Evolutionary conservation across 2,329 filamentous ascomycete species (phyloP).

Genomic region (Aspergillus brasiliensis): DNA sequence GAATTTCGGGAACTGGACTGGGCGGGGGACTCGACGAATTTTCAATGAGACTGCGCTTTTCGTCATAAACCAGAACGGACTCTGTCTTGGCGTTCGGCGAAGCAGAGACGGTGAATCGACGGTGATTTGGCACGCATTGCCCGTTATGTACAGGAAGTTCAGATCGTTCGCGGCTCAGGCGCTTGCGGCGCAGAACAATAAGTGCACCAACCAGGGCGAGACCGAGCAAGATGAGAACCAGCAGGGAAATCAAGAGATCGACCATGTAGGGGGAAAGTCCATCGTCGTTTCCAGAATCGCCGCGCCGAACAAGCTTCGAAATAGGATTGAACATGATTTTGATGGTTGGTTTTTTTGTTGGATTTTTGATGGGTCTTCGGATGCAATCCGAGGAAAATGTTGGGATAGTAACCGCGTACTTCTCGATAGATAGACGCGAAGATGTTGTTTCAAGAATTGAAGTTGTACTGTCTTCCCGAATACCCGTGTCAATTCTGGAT

Average conservation of each 20-base stretch:
- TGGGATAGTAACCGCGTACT: slow-evolving; percentile 6
- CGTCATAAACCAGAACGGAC: slow-evolving; percentile 73
- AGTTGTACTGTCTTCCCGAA: slow-evolving; percentile 7
- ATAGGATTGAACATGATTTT: slow-evolving; percentile 39
- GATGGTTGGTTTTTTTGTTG: slow-evolving; percentile 7
- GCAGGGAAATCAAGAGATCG: slow-evolving; percentile 75
- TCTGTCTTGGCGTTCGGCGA: slow-evolving; percentile 62
- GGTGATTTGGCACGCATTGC: slow-evolving; percentile 49
- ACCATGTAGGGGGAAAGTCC: slow-evolving; percentile 65
- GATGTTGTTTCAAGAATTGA: slow-evolving; percentile 17
- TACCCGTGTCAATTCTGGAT: neutral
- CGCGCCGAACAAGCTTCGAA: slow-evolving; percentile 54
- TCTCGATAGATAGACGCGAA: slow-evolving; percentile 8
- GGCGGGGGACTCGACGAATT: slow-evolving; percentile 74
- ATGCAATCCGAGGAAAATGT: neutral
- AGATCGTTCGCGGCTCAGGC: slow-evolving; percentile 53
- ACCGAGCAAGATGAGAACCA: slow-evolving; percentile 74
- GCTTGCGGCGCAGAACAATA: slow-evolving; percentile 71
- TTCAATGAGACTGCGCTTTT: slow-evolving; percentile 76
- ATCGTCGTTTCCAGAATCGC: slow-evolving; percentile 40
- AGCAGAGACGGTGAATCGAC: slow-evolving; percentile 60
- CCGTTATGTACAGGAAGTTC: slow-evolving; percentile 71
- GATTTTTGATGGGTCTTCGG: neutral
- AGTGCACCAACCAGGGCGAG: slow-evolving; percentile 69
- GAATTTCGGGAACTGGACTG: slow-evolving; percentile 91